Conservation (phyloP, 192 early-diverging fungal species). For the Paraglomus brasilianum region DNA sequence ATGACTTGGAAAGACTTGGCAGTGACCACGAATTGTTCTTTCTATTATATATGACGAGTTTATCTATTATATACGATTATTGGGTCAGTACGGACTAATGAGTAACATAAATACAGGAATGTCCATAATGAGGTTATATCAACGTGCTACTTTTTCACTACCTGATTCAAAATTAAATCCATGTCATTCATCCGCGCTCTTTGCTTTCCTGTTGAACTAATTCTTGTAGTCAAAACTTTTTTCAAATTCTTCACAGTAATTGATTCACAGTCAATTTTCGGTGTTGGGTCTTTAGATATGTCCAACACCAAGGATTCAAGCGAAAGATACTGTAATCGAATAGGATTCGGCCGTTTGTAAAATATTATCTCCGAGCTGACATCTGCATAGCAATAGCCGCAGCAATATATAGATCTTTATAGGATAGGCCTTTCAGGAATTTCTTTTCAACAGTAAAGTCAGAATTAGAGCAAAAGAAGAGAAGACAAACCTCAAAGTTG, state of each 20-base stretch:
- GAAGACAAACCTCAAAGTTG: constrained; percentile 34
- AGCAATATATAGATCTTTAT: constrained; percentile 37
- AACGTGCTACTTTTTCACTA: constrained; percentile 28
- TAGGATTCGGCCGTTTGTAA: constrained; percentile 58
- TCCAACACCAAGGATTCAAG: constrained; percentile 66
- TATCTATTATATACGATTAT: constrained; percentile 54
- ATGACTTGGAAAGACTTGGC: constrained; percentile 34
- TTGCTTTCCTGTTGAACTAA: constrained; percentile 30
- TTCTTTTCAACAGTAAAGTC: background rate
- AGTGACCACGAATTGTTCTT: constrained; percentile 42
- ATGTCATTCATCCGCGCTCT: constrained; percentile 40
- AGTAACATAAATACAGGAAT: background rate
- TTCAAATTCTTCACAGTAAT: constrained; percentile 40
- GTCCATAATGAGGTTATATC: background rate
- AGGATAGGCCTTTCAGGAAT: background rate
- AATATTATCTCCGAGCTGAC: constrained; percentile 53
- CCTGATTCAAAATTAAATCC: constrained; percentile 55
- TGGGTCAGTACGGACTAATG: too few relatives aligned
- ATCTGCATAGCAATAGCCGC: constrained; percentile 40
- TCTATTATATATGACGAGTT: constrained; percentile 62
- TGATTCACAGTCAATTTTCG: constrained; percentile 35
- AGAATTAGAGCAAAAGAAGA: background rate
- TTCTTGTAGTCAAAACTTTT: constrained; percentile 38
- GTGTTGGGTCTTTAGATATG: constrained; percentile 48
- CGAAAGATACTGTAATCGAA: constrained; percentile 63